Evolutionary conservation across 768 basidiomycete species (phyloP).

Genomic region (Mycena galericulata): DNA sequence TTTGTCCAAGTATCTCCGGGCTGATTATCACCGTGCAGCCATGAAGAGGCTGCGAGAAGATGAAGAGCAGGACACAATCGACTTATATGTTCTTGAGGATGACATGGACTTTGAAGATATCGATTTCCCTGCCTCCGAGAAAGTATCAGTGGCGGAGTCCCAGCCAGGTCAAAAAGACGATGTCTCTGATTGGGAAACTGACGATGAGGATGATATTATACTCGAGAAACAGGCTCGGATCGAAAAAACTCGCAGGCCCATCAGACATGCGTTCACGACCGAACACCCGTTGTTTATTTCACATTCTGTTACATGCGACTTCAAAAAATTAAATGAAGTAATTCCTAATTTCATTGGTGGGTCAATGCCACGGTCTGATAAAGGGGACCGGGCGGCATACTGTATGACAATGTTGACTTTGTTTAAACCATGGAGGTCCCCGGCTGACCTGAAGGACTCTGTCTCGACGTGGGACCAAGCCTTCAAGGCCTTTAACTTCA

Average conservation of each 20-base stretch:
- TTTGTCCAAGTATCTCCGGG: neutral
- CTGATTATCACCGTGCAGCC: neutral
- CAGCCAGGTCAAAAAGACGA: neutral
- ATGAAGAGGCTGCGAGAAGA: neutral
- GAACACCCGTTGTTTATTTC: neutral
- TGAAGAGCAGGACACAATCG: neutral
- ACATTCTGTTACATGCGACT: neutral
- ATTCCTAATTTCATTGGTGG: constrained; percentile 44
- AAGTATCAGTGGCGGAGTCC: no score
- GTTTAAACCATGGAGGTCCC: constrained; percentile 43
- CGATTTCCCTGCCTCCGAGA: neutral
- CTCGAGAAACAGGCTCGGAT: neutral
- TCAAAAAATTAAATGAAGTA: constrained; percentile 21
- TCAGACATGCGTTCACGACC: neutral
- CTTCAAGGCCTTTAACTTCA: neutral
- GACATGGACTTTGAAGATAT: neutral
- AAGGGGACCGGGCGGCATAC: constrained; percentile 46
- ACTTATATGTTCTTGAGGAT: neutral
- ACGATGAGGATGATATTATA: neutral
- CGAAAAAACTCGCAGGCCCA: neutral
- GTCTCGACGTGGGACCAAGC: neutral
- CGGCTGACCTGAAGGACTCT: constrained; percentile 33
- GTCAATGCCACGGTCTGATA: constrained; percentile 39
- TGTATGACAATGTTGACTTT: constrained; percentile 39
- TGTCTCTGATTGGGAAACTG: neutral